A percentile compares a stretch with the other conserved stretches of the same genome.
phyloP scores from a whole-genome alignment of 2,329 filamentous ascomycete species.

The Penicillium sp. region DNA sequence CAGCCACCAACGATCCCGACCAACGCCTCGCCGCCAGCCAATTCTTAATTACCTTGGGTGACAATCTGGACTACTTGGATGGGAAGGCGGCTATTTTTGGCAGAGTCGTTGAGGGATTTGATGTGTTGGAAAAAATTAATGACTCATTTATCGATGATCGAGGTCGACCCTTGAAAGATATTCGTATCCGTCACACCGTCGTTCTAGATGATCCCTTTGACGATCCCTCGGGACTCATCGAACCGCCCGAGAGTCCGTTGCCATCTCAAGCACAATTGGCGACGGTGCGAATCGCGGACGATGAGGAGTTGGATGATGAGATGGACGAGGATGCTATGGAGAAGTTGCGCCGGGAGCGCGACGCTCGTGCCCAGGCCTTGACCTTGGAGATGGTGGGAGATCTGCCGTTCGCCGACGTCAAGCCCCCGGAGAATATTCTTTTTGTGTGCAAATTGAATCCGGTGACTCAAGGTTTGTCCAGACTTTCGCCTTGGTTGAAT shows the following conservation, averaged over 20 bases:
- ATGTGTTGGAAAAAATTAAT: slow-evolving; percentile 91
- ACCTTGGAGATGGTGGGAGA: slow-evolving; percentile 98
- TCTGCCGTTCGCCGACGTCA: slow-evolving; percentile 94
- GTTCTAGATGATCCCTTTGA: slow-evolving; percentile 89
- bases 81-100: slow-evolving; percentile 94
- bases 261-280: slow-evolving; percentile 84
- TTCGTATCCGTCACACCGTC: slow-evolving; percentile 89
- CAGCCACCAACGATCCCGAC: slow-evolving; percentile 73
- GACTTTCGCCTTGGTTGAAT: background rate
- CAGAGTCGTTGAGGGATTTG: slow-evolving; percentile 93
- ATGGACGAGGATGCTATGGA: slow-evolving; percentile 80
- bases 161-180: slow-evolving; percentile 87
- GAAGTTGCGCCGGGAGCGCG: slow-evolving; percentile 77
- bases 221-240: slow-evolving; percentile 73
- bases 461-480: slow-evolving; percentile 67
- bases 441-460: slow-evolving; percentile 99
- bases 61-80: slow-evolving; percentile 86
- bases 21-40: slow-evolving; percentile 82
- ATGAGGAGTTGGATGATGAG: slow-evolving; percentile 76
- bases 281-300: slow-evolving; percentile 87
- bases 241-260: slow-evolving; percentile 75
- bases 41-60: slow-evolving; percentile 88
- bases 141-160: slow-evolving; percentile 81
- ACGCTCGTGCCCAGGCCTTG: slow-evolving; percentile 89
- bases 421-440: slow-evolving; percentile 92